A percentile compares a stretch with the other conserved stretches of the same genome.
These are phyloP conservation scores for Letharia lupina DNA, from an alignment of 495 filamentous ascomycete species.

Conservation along the genomic window DNA sequence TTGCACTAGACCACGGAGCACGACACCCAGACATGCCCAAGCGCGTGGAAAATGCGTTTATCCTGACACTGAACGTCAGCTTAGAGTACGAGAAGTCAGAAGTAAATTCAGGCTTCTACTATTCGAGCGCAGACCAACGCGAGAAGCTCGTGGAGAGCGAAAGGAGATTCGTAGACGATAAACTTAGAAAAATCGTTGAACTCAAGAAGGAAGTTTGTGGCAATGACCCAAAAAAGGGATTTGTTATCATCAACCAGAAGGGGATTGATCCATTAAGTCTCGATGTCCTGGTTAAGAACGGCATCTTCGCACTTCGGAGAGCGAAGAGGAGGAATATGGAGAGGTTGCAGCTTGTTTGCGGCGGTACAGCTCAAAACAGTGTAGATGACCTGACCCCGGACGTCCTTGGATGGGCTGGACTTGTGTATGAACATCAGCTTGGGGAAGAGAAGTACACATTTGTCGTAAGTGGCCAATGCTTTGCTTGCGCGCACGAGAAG, in stretches of 20 bases:
- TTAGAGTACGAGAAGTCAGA: conserved; percentile 98
- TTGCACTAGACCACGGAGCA: conserved; percentile 92
- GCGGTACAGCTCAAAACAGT: conserved; percentile 85
- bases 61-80: conserved; percentile 92
- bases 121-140: conserved; percentile 89
- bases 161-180: conserved; percentile 89
- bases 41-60: conserved; percentile 87
- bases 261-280: conserved; percentile 94
- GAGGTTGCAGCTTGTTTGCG: conserved; percentile 86
- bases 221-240: conserved; percentile 85
- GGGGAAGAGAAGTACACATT: conserved; percentile 99
- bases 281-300: conserved; percentile 94
- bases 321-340: conserved; percentile 99
- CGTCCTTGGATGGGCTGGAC: conserved; percentile 89
- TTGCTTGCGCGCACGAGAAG: neutral
- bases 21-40: conserved; percentile 98
- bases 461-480: conserved; percentile 39
- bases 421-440: conserved; percentile 94
- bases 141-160: conserved; percentile 98
- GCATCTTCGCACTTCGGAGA: conserved; percentile 84
- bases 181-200: conserved; percentile 95
- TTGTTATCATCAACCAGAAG: conserved; percentile 99
- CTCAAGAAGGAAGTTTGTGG: conserved; percentile 98
- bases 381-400: conserved; percentile 88
- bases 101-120: conserved; percentile 99